Evolutionary conservation across 371 early-diverging fungal species (phyloP).

Genomic region (Zopfochytrium polystomum): DNA sequence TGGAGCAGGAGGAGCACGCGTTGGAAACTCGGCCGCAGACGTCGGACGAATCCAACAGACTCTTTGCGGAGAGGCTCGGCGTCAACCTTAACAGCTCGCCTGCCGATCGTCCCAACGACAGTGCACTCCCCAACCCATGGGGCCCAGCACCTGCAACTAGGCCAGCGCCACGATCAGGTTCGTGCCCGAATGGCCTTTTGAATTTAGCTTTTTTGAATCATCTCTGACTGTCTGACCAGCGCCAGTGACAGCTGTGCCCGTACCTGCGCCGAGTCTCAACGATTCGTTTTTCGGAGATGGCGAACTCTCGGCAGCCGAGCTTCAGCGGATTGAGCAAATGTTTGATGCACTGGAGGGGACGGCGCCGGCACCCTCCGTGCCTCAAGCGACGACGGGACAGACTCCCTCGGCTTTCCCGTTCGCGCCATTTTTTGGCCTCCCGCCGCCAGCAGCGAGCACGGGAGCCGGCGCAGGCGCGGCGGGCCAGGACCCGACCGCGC

Average conservation of each 20-base stretch:
- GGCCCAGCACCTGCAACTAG: constrained; percentile 7
- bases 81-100: constrained; percentile 19
- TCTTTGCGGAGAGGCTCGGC: constrained; percentile 42
- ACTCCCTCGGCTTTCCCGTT: no score
- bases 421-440: no score
- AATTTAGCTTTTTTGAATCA: no score
- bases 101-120: constrained; percentile 26
- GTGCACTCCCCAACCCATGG: constrained; percentile 46
- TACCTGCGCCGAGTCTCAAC: background rate
- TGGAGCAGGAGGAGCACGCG: constrained; percentile 22
- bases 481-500: no score
- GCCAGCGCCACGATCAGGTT: constrained; percentile 2
- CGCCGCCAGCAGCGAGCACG: no score
- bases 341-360: no score
- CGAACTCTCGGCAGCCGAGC: background rate
- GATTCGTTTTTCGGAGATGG: background rate
- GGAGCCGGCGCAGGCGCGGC: no score
- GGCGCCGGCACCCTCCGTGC: no score
- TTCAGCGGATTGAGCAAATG: background rate
- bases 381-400: no score
- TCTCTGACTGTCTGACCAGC: no score
- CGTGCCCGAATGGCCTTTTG: constrained; percentile 1
- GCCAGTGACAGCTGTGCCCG: no score
- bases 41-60: constrained; percentile 45
- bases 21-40: constrained; percentile 14